These are phyloP conservation scores for Neoboletus magnificus DNA, from an alignment of 768 basidiomycete genomes.

Conservation along the genomic window DNA sequence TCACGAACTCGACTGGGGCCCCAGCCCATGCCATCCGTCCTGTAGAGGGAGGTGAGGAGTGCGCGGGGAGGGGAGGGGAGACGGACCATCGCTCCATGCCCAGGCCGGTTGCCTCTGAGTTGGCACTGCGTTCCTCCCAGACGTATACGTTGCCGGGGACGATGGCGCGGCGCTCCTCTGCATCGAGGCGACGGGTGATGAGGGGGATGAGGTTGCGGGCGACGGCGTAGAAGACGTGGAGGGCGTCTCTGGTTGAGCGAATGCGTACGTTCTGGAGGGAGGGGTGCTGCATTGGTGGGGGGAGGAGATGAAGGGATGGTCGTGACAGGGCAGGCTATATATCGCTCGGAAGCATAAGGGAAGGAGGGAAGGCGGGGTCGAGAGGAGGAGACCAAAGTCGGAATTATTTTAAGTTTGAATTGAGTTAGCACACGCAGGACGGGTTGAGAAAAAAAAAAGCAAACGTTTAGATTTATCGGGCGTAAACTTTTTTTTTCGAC, in stretches of 20 bases:
- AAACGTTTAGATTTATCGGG: constrained; percentile 24
- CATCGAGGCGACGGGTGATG: constrained; percentile 78
- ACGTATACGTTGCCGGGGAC: constrained; percentile 78
- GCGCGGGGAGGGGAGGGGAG: neutral
- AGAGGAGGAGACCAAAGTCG: constrained; percentile 21
- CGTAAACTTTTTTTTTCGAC: neutral
- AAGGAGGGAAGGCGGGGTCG: constrained; percentile 16
- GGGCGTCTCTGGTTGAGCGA: constrained; percentile 75
- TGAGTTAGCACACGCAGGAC: constrained; percentile 40
- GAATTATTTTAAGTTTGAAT: constrained; percentile 58
- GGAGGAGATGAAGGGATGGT: constrained; percentile 21
- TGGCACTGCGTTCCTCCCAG: constrained; percentile 85
- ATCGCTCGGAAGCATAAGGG: constrained; percentile 26
- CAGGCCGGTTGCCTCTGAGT: constrained; percentile 75
- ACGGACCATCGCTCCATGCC: constrained; percentile 82
- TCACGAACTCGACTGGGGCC: constrained; percentile 73
- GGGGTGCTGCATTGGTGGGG: constrained; percentile 62
- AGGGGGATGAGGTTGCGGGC: constrained; percentile 64
- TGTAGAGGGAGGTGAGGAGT: constrained; percentile 11
- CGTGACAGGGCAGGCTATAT: constrained; percentile 34
- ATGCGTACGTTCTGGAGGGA: constrained; percentile 75
- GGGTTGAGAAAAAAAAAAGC: constrained; percentile 5
- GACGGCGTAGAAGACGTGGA: constrained; percentile 78
- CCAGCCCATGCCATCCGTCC: constrained; percentile 77
- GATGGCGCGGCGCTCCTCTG: constrained; percentile 74